Base-by-base conservation (phyloP, 148 eudicot genomes). In the Camellia lanceoleosa region DNA sequence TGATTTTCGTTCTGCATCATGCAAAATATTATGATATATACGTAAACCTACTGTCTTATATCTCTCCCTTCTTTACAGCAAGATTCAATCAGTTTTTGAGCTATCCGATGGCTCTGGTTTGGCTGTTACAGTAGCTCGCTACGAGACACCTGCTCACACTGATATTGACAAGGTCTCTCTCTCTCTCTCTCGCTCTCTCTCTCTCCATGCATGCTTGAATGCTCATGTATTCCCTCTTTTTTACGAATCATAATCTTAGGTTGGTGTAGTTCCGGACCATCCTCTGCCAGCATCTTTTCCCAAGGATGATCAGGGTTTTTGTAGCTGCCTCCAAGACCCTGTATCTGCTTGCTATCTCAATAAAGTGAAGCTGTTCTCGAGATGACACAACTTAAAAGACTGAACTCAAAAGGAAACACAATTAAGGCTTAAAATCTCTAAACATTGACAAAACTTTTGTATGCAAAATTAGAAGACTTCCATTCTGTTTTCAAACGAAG, bases 31-130 rank as follows among this genome's bases (percentile, higher is more conserved):
- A 13, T 64, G 4, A 20, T 8, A 30, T 56, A 38, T 30, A 30
- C 38, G 38, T 30, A 30, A 7, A 41, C 52, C 64, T 38, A 70
- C 44, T 58, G 15, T 18, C 13, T 43, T 77, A 1, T 7, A 5
- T 65, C 58, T 7, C 66, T 47, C 38, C 9, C 49, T 43, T 42
- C 75, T 7, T 30, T 81, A 71, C 89, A 94, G 99, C 64, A 97
- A 97, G 83, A 97, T 97, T 80, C 99, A 97, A 55, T 97, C 99
- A 49, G 98, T 97, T 73, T 97, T 97, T 74, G 90, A 97, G 87
- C 92, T 97, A 70, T 94, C 98, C 66, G 99, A 97, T 90, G 99
- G 99, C 80, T 97, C 99, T 80, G 99, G 99, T 79, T 80, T 97
- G 89, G 95, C 92, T 69, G 95, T 97, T 79, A 97, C 99, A 2